phyloP scores from a whole-genome alignment of 192 early-diverging fungal species.

The Dimargaris xerosporica region DNA sequence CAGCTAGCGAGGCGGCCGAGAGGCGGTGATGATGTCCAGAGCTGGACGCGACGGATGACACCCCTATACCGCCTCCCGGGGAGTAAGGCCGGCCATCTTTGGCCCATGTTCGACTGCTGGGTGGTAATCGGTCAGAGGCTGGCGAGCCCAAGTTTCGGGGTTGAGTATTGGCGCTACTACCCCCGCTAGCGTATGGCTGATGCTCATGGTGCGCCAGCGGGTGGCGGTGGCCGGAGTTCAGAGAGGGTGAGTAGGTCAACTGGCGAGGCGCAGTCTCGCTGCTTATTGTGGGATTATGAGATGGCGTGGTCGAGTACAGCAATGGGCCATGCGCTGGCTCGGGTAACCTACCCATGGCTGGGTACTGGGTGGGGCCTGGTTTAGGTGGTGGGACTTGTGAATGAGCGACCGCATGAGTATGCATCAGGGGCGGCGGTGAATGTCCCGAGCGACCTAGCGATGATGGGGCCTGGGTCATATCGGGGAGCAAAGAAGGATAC shows the following conservation, averaged over 20 bases:
- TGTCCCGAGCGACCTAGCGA: neutral
- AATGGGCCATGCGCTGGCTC: too few species aligned
- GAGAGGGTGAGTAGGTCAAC: too few species aligned
- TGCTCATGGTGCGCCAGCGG: too few species aligned
- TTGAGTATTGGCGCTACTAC: too few species aligned
- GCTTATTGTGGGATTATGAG: too few species aligned
- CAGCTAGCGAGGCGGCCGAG: neutral
- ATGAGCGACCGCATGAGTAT: neutral
- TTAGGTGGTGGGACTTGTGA: neutral
- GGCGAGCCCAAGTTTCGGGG: neutral
- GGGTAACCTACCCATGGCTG: too few species aligned
- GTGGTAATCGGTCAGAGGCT: neutral
- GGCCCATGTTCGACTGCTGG: neutral
- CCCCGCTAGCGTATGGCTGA: too few species aligned
- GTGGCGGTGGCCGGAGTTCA: too few species aligned
- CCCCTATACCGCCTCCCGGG: neutral
- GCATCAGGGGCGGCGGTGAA: neutral
- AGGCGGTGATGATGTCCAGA: neutral
- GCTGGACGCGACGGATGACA: neutral
- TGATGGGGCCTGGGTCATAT: neutral
- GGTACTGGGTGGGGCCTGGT: neutral
- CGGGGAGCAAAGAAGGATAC: too few species aligned
- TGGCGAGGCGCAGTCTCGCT: too few species aligned
- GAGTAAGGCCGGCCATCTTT: neutral
- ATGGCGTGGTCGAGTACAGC: too few species aligned